A percentile compares a stretch with the other conserved stretches of the same genome.
phyloP scores from a whole-genome alignment of 257 asterid species.

The Petunia secreta region DNA sequence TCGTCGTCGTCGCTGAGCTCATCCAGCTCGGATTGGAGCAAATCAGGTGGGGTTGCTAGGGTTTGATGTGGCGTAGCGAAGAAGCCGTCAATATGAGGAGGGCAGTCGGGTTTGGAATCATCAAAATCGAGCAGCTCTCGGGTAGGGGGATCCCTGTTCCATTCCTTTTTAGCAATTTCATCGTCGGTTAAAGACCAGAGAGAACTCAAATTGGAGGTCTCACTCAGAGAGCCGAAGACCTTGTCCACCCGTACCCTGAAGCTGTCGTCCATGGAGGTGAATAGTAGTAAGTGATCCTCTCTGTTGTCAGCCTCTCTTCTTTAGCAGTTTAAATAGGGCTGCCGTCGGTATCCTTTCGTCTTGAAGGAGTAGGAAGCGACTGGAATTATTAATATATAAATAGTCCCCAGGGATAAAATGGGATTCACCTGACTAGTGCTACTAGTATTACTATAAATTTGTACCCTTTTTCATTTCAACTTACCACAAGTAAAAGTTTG shows the following conservation, averaged over 20 bases:
- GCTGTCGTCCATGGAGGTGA: slow-evolving; percentile 66
- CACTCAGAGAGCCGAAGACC: slow-evolving; percentile 62
- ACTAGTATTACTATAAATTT: too few relatives aligned
- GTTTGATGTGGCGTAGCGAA: neutral
- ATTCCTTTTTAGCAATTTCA: slow-evolving; percentile 62
- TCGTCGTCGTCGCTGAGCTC: slow-evolving; percentile 28
- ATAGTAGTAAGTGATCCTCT: neutral
- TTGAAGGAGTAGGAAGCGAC: too few relatives aligned
- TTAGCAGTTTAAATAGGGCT: too few relatives aligned
- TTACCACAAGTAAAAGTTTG: too few relatives aligned
- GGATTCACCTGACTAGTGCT: too few relatives aligned
- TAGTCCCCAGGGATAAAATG: too few relatives aligned
- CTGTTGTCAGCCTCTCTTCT: too few relatives aligned
- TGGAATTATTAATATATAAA: too few relatives aligned
- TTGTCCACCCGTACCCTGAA: slow-evolving; percentile 84
- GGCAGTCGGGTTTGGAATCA: neutral
- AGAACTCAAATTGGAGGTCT: slow-evolving; percentile 34
- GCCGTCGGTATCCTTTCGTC: too few relatives aligned
- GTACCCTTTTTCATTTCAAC: too few relatives aligned
- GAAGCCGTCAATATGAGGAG: slow-evolving; percentile 22
- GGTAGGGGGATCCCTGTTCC: slow-evolving; percentile 41
- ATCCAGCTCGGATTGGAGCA: neutral
- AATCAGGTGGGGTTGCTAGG: neutral
- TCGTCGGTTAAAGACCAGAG: slow-evolving; percentile 81
- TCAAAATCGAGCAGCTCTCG: slow-evolving; percentile 4